phyloP scores from a whole-genome alignment of 176 grass and related monocot genomes.

The Avena atlantica region DNA sequence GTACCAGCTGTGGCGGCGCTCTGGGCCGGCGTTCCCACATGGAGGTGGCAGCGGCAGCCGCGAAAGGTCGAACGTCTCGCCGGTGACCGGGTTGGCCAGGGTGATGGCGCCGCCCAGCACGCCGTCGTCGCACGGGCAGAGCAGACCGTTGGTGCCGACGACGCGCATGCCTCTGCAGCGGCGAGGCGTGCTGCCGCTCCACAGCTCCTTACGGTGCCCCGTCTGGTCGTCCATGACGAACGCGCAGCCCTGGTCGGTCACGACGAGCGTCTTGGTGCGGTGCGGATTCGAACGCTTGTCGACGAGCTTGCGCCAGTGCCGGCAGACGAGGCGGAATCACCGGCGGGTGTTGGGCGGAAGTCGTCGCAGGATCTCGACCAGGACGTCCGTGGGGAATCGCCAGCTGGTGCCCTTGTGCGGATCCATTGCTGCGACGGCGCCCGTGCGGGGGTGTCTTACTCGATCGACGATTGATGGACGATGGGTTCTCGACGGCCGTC shows the following conservation, averaged over 20 bases:
- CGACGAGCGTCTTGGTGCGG: background rate
- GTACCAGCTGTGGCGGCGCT: background rate
- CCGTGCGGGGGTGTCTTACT: background rate
- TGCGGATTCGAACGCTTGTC: background rate
- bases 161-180: background rate
- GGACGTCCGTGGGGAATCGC: background rate
- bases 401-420: background rate
- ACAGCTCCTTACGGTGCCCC: background rate
- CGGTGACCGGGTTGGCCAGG: slow-evolving; percentile 27
- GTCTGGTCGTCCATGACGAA: background rate
- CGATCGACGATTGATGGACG: background rate
- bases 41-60: background rate
- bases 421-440: background rate
- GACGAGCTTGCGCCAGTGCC: background rate
- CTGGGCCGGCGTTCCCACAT: background rate
- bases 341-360: background rate
- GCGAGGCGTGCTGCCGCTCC: background rate
- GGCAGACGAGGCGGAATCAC: slow-evolving; percentile 23
- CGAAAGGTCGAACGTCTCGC: background rate
- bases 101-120: background rate
- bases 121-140: slow-evolving; percentile 24
- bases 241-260: background rate
- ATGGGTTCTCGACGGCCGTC: background rate
- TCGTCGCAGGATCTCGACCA: background rate
- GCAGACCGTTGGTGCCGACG: slow-evolving; percentile 33